Base-by-base conservation (phyloP, 495 filamentous ascomycete genomes). In the Podospora bellae-mahoneyi region DNA sequence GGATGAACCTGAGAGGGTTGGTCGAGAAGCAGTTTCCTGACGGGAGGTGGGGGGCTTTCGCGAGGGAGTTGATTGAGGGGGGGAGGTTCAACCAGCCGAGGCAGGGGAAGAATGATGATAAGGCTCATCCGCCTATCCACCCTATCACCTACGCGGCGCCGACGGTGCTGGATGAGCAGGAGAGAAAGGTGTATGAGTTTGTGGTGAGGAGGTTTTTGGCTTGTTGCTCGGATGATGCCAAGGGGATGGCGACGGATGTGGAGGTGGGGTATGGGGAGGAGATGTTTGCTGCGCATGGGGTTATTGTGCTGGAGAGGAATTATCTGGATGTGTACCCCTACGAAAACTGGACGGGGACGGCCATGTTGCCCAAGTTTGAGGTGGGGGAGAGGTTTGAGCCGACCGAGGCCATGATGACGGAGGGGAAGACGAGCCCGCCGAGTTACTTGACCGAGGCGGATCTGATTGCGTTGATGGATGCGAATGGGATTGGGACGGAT, bases 381-480 rank as follows among this genome's bases (percentile, higher is more conserved):
- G 78, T 87, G 27, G 91, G 90, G 3, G 95, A 99, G 79, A 77
- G 78, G 0, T 97, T 98, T 73, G 88, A 92, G 71, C 96, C 95
- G 9, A 92, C 89, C 2, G 94, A 98, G 77, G 95, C 94, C 5
- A 88, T 89, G 64, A 91, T 98, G 71, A 89, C 85, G 16, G 93
- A 97, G 67, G 94, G 95, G 18, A 90, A 94, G 77, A 99, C 95
- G 0, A 83, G 83, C 0, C 81, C 94, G 9, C 95, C 96, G 0
- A 87, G 85, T 15, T 97, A 96, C 73, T 79, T 99, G 39, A 99
- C 95, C 1, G 95, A 99, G 76, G 93, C 95, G 2, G 95, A 98
- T 75, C 83, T 99, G n/a, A 97, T 99, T 78, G 92, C 90, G 4
- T 84, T 99, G 26, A 99, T 99, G 95, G 96, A 99, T 79, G 94